phyloP scores from a whole-genome alignment of 331 rosid species.

The Rhamnella rubrinervis region DNA sequence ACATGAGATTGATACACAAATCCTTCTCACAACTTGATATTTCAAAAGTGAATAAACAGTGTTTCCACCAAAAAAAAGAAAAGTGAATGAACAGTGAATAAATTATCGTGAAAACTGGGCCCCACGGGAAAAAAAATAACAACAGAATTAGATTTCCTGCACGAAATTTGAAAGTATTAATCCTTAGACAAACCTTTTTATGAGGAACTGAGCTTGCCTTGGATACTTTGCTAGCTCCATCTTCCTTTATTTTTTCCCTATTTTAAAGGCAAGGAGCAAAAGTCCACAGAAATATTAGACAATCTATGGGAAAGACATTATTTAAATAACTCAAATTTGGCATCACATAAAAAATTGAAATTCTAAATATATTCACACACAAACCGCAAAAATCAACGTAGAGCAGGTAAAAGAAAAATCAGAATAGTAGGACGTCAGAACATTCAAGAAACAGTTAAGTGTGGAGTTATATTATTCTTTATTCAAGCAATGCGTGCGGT shows the following conservation, averaged over 20 bases:
- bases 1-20: neutral
- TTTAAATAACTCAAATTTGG: neutral
- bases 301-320: neutral
- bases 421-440: too few relatives aligned
- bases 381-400: neutral
- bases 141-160: neutral
- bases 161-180: neutral
- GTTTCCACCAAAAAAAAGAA: too few relatives aligned
- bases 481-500: too few relatives aligned
- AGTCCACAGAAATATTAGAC: neutral
- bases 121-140: neutral
- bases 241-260: conserved; percentile 27
- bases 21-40: neutral
- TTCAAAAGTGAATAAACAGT: neutral
- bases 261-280: conserved; percentile 5
- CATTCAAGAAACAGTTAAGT: too few relatives aligned
- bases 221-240: conserved; percentile 3
- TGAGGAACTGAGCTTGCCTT: conserved; percentile 31
- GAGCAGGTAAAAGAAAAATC: neutral
- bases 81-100: neutral
- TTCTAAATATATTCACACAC: neutral
- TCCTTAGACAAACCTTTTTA: conserved; percentile 35
- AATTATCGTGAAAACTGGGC: neutral
- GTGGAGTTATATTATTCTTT: too few relatives aligned
- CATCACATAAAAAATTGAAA: neutral